Evolutionary conservation across 495 filamentous ascomycete species (phyloP).

Genomic region (Cercophora sp.): DNA sequence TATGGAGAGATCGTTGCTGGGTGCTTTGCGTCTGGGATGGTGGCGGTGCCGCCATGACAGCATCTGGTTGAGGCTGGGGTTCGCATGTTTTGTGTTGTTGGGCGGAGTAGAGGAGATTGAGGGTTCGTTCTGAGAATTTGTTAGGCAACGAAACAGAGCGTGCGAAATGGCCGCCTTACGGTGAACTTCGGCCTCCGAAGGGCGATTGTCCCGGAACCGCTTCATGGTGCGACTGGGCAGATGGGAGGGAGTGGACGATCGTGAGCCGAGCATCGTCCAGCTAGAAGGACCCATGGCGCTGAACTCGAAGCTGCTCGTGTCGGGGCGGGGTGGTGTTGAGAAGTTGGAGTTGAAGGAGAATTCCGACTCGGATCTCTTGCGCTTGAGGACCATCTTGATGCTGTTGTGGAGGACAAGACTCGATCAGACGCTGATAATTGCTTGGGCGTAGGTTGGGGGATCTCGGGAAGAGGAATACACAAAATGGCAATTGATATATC

Average conservation of each 20-base stretch:
- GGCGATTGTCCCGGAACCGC: conserved; percentile 46
- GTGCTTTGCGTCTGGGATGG: conserved; percentile 5
- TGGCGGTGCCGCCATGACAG: conserved; percentile 4
- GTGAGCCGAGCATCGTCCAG: conserved; percentile 20
- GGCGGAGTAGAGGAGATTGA: conserved; percentile 43
- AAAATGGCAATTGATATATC: too few relatives aligned
- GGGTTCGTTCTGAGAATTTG: conserved; percentile 38
- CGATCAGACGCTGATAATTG: too few relatives aligned
- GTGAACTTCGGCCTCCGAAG: conserved; percentile 45
- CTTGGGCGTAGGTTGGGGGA: too few relatives aligned
- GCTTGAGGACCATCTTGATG: conserved; percentile 50
- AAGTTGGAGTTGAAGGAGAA: conserved; percentile 38
- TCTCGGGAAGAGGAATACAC: too few relatives aligned
- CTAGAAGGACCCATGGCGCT: conserved; percentile 17
- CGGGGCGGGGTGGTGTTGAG: conserved; percentile 31
- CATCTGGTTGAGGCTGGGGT: conserved; percentile 5
- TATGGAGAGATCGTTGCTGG: conserved; percentile 43
- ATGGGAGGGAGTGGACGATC: conserved; percentile 25
- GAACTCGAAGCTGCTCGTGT: conserved; percentile 25
- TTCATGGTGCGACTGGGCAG: conserved; percentile 46
- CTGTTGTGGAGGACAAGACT: too few relatives aligned
- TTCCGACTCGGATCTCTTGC: conserved; percentile 50
- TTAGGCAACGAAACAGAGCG: not conserved
- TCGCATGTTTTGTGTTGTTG: conserved; percentile 11
- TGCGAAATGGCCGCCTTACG: conserved; percentile 33